phyloP scores from a whole-genome alignment of 2,329 filamentous ascomycete genomes.

The Colletotrichum noveboracense region DNA sequence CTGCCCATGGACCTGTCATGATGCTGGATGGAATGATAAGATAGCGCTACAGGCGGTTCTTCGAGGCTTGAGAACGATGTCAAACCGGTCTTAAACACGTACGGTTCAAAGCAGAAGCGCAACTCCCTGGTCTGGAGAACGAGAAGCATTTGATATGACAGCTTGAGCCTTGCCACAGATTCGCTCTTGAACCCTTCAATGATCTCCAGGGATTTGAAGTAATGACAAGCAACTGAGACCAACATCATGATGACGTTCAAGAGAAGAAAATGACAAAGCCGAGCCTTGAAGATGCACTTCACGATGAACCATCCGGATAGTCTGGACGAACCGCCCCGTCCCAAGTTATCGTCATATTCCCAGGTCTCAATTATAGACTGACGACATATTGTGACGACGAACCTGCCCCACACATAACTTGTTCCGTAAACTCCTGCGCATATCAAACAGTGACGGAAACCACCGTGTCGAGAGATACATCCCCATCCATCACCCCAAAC shows the following conservation, averaged over 20 bases:
- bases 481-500: background rate
- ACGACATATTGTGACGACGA: background rate
- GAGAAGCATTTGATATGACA: background rate
- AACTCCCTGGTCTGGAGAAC: fast-evolving
- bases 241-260: background rate
- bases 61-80: background rate
- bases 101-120: background rate
- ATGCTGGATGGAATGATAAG: background rate
- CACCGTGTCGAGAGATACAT: background rate
- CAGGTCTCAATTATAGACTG: background rate
- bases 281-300: background rate
- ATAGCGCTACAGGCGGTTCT: background rate
- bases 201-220: background rate
- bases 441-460: background rate
- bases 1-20: background rate
- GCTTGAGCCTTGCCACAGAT: background rate
- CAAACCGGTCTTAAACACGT: background rate
- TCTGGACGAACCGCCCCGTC: background rate
- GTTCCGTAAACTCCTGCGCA: background rate
- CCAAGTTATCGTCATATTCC: background rate
- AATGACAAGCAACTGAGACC: background rate
- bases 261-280: background rate
- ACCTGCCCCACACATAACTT: background rate
- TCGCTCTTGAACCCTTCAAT: background rate
- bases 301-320: background rate